Conservation (phyloP, 2,329 filamentous ascomycete species). For the Diaporthe australafricana region DNA sequence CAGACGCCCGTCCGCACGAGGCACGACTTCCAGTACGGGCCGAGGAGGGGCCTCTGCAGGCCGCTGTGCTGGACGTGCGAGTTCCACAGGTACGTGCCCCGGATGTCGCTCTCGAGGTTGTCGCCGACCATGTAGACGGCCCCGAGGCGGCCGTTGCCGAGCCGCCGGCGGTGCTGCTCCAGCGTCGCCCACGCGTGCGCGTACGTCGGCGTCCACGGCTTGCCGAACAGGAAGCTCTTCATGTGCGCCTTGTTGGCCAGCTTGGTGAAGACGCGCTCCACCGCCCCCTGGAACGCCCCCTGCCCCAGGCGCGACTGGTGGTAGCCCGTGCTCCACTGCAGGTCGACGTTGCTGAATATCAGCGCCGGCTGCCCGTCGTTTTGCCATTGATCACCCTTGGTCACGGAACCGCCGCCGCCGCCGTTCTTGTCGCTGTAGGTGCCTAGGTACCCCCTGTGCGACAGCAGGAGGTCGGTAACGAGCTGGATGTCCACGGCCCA, state of each 20-base stretch:
- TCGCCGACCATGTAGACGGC: constrained; percentile 96
- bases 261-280: constrained; percentile 58
- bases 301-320: constrained; percentile 90
- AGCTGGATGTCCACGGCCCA: constrained; percentile 93
- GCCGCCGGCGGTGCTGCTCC: constrained; percentile 57
- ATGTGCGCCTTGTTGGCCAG: constrained; percentile 69
- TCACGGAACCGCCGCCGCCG: constrained; percentile 64
- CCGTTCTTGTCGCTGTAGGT: constrained; percentile 83
- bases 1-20: constrained; percentile 87
- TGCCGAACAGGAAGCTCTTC: constrained; percentile 67
- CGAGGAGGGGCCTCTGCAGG: constrained; percentile 52
- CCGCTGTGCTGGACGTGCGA: constrained; percentile 51
- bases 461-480: constrained; percentile 85
- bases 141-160: constrained; percentile 55
- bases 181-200: constrained; percentile 84
- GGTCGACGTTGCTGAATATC: constrained; percentile 91
- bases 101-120: constrained; percentile 90
- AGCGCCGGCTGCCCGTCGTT: constrained; percentile 82
- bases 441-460: constrained; percentile 81
- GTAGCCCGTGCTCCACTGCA: constrained; percentile 89
- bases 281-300: constrained; percentile 86
- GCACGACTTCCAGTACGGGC: constrained; percentile 78
- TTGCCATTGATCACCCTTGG: constrained; percentile 80
- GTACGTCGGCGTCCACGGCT: constrained; percentile 83
- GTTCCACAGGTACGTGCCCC: constrained; percentile 82